These are phyloP conservation scores for Daldinia grandis DNA, from an alignment of 495 filamentous ascomycete genomes.

Conservation along the genomic window DNA sequence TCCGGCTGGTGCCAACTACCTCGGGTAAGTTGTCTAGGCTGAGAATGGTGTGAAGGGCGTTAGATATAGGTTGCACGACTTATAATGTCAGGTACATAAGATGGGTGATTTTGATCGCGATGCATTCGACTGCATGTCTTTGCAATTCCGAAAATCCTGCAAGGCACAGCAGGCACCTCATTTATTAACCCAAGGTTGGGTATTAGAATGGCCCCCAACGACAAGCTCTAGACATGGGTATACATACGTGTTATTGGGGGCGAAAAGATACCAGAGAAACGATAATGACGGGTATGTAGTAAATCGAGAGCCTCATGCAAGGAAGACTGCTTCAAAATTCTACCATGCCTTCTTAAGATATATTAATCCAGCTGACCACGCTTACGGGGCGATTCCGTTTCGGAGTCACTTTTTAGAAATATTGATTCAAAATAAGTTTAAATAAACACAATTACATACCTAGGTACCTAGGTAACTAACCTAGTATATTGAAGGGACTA, in stretches of 20 bases:
- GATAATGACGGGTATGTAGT: background rate
- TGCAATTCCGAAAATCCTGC: conserved; percentile 24
- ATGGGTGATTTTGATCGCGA: conserved; percentile 27
- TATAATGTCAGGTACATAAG: conserved; percentile 26
- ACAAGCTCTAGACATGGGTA: background rate
- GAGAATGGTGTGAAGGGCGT: background rate
- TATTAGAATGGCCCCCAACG: conserved; percentile 23
- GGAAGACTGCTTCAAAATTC: background rate
- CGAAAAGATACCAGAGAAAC: background rate
- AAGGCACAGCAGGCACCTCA: conserved; percentile 25
- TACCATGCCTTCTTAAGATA: background rate
- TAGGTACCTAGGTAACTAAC: too few relatives aligned
- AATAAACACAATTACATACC: too few relatives aligned
- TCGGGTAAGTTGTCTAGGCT: conserved; percentile 1
- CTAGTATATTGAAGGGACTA: too few relatives aligned
- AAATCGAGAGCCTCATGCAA: background rate
- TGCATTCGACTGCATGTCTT: conserved; percentile 25
- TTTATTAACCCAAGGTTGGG: background rate
- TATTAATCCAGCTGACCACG: background rate
- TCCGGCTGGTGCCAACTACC: background rate
- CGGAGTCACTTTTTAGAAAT: background rate
- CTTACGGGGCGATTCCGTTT: background rate
- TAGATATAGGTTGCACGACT: conserved; percentile 19
- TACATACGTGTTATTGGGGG: background rate
- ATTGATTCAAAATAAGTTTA: too few relatives aligned